Percentiles rank a stretch among this genome's conserved stretches.
Evolutionary conservation across 1,284 basidiomycete genomes (phyloP).

Genomic region (Naganishia sp.): DNA sequence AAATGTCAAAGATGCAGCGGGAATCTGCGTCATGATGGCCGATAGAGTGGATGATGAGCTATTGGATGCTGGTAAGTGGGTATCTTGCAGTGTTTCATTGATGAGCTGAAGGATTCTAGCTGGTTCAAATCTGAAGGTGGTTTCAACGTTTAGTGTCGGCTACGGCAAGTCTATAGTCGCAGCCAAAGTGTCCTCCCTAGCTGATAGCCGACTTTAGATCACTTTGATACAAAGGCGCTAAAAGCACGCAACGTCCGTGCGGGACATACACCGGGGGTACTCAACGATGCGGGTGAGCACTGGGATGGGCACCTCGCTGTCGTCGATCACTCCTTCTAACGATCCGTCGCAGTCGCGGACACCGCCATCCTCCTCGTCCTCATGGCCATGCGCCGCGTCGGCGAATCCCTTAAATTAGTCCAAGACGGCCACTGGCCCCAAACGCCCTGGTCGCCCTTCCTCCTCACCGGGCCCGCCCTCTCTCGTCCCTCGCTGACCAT

Average conservation of each 20-base stretch:
- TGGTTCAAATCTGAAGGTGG: constrained; percentile 68
- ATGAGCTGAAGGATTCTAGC: constrained; percentile 56
- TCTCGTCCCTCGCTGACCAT: constrained; percentile 62
- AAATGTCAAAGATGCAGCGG: constrained; percentile 67
- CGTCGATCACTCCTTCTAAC: neutral
- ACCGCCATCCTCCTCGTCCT: constrained; percentile 81
- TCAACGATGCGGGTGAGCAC: constrained; percentile 75
- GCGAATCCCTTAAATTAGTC: constrained; percentile 66
- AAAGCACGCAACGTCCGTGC: constrained; percentile 69
- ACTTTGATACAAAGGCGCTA: constrained; percentile 69
- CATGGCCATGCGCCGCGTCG: constrained; percentile 81
- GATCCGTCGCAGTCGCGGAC: constrained; percentile 68
- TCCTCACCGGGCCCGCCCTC: constrained; percentile 54
- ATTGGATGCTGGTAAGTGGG: constrained; percentile 62
- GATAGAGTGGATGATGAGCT: constrained; percentile 77
- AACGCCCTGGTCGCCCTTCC: constrained; percentile 74
- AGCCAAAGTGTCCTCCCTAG: no score
- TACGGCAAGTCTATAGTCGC: constrained; percentile 60
- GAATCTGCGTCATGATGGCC: constrained; percentile 67
- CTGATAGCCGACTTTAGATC: constrained; percentile 61
- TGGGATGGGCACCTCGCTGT: neutral
- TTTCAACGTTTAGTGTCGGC: constrained; percentile 85
- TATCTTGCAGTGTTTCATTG: neutral
- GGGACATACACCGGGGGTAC: constrained; percentile 87
- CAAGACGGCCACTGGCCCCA: constrained; percentile 66